Base-by-base conservation (phyloP, 108 stramenopile species). In the Cyclotella atomus region DNA sequence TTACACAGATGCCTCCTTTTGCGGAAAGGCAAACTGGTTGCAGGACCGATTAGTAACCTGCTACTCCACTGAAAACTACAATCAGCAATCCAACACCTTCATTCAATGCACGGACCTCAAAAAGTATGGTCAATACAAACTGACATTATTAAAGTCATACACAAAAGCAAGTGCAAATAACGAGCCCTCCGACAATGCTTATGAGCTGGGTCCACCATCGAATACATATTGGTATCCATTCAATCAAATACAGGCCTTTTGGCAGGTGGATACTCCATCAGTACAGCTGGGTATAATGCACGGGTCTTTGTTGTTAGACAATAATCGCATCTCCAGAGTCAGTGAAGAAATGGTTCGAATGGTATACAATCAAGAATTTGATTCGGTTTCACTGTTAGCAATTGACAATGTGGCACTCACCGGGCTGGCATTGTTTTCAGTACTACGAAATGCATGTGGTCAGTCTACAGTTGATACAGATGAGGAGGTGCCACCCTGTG, bases 171-270 rank as follows among this genome's bases (percentile, higher is more conserved):
- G 88, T 65, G 77, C 91, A 57, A 92, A 92, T 64, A 89, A 88
- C 65, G 76, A 84, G n/a, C 60, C 91, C 1, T 76, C 91, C 8
- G 79, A 92, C 49, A 59, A 73, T 64, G 62, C 49, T n/a, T 50
- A 75, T 43, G 46, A 38, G 23, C 63, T 92, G n/a, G 91, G 91
- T 8, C 91, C 89, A 50, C 89, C 88, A 8, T 70, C 50, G 12
- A 73, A 84, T 46, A 55, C 54, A 33, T 72, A 68, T 27, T 64
- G 70, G 38, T 87, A 84, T 77, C 91, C 91, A 1, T 85, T 92
- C 68, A 87, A 87, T 65, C 87, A 85, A 62, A 83, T 89, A n/a
- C 91, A 92, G 68, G 87, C 85, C 4, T 69, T 89, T 24, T 92
- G 91, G 89, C 91, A 92, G 69, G 87, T 92, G 0, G 87, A 88